These are phyloP conservation scores for Gnomoniopsis sp. DNA, from an alignment of 2,329 filamentous ascomycete genomes.

Conservation along the genomic window DNA sequence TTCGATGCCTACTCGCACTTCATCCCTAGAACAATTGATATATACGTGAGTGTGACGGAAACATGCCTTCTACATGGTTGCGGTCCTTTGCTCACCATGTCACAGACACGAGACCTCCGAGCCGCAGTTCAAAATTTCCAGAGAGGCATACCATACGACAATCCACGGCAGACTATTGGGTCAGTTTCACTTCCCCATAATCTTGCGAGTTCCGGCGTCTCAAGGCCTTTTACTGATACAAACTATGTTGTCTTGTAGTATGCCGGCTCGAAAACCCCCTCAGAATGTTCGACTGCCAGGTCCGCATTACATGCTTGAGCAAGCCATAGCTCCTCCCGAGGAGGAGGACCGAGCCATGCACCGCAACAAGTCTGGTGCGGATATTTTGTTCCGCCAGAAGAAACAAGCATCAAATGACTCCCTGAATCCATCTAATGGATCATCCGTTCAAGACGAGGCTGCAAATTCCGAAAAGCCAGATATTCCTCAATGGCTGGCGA, in stretches of 20 bases:
- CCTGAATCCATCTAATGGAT: background rate
- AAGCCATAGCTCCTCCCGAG: constrained; percentile 2
- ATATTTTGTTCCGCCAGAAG: constrained; percentile 2
- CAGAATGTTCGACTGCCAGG: constrained; percentile 13
- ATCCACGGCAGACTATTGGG: constrained; percentile 10
- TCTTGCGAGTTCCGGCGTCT: too few species aligned
- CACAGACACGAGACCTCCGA: constrained; percentile 17
- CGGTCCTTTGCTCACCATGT: background rate
- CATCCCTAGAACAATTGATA: constrained; percentile 20
- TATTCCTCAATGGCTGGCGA: constrained; percentile 3
- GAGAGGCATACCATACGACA: constrained; percentile 9
- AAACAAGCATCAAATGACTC: background rate
- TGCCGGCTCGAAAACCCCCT: constrained; percentile 6
- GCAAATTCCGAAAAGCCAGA: background rate
- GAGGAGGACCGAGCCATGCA: background rate
- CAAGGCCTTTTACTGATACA: background rate
- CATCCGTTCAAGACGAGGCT: background rate
- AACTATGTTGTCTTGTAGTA: background rate
- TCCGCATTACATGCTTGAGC: constrained; percentile 15
- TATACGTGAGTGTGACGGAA: constrained; percentile 10
- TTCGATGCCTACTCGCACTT: constrained; percentile 29
- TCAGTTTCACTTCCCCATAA: background rate
- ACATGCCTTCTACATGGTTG: background rate
- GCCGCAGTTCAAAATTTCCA: constrained; percentile 18
- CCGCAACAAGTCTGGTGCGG: constrained; percentile 6